These are phyloP conservation scores for Bonnemaisonia californica DNA, from an alignment of 31 red algal species.

Conservation along the genomic window DNA sequence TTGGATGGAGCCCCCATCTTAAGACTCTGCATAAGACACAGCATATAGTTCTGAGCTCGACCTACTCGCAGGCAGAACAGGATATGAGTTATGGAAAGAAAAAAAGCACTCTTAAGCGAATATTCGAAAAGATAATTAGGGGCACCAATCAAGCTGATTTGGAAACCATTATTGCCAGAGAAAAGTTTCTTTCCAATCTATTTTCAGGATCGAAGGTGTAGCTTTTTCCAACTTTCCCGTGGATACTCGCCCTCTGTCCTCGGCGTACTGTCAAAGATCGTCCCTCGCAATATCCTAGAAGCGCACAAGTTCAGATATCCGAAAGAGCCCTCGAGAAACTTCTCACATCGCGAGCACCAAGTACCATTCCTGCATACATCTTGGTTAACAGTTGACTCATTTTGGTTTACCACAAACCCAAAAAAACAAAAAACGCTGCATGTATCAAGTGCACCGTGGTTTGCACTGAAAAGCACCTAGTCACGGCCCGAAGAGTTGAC, in stretches of 20 bases:
- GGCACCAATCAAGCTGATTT: not conserved
- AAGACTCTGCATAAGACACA: not conserved
- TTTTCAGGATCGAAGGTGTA: conserved; percentile 8
- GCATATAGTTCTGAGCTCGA: not conserved
- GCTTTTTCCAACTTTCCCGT: conserved; percentile 5
- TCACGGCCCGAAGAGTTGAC: not conserved
- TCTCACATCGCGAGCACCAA: not conserved
- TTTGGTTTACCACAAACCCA: conserved; percentile 15
- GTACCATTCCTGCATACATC: not conserved
- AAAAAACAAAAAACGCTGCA: not conserved
- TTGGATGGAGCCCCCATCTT: not conserved
- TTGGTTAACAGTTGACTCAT: not conserved
- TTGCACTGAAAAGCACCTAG: not conserved
- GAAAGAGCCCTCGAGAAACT: conserved; percentile 7
- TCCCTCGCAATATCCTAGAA: not conserved
- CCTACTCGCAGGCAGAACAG: conserved; percentile 31
- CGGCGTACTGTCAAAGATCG: not conserved
- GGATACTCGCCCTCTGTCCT: conserved; percentile 26
- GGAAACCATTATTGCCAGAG: conserved; percentile 6
- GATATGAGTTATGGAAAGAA: conserved; percentile 33
- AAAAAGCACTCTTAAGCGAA: conserved; percentile 25
- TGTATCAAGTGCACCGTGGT: not conserved
- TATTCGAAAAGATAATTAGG: not conserved
- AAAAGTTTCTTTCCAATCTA: conserved; percentile 18
- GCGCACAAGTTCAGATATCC: not conserved